Evolutionary conservation across 2,329 filamentous ascomycete genomes (phyloP).

Genomic region (Pseudogymnoascus sp.): DNA sequence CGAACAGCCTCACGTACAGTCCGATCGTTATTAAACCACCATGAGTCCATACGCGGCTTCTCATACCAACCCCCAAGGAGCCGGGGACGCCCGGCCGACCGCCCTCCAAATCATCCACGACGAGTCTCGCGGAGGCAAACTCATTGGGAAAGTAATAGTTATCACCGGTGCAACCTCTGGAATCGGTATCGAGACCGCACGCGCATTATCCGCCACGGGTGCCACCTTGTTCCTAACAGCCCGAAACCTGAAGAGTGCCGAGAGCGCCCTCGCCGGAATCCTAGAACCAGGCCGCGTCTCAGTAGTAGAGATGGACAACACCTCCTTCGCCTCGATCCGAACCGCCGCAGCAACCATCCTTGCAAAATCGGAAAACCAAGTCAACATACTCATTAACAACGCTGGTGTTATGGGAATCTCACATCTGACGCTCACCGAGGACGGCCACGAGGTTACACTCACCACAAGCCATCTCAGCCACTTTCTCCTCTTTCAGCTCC

Average conservation of each 20-base stretch:
- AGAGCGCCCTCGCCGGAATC: conserved; percentile 30
- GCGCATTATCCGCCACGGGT: conserved; percentile 29
- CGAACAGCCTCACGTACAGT: background rate
- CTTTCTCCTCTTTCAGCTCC: conserved; percentile 44
- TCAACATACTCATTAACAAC: conserved; percentile 24
- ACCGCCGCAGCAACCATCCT: conserved; percentile 23
- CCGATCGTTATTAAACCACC: background rate
- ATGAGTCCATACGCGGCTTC: conserved; percentile 14
- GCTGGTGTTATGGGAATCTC: conserved; percentile 10
- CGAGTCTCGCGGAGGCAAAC: conserved; percentile 15
- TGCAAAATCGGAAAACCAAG: conserved; percentile 19
- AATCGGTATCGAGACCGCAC: conserved; percentile 31
- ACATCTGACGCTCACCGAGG: conserved; percentile 30
- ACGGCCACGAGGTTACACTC: conserved; percentile 43
- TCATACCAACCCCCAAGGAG: conserved; percentile 14
- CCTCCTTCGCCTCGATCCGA: conserved; percentile 27
- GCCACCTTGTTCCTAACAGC: conserved; percentile 30
- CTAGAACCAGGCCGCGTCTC: conserved; percentile 29
- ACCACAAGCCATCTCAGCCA: conserved; percentile 44
- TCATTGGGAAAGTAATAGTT: conserved; percentile 34
- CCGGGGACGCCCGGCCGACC: conserved; percentile 14
- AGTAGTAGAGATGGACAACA: conserved; percentile 28
- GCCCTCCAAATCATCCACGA: conserved; percentile 27
- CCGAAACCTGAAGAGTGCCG: conserved; percentile 27
- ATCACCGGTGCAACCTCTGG: conserved; percentile 31